These are phyloP conservation scores for Niebla homalea DNA, from an alignment of 495 filamentous ascomycete genomes.

Conservation along the genomic window DNA sequence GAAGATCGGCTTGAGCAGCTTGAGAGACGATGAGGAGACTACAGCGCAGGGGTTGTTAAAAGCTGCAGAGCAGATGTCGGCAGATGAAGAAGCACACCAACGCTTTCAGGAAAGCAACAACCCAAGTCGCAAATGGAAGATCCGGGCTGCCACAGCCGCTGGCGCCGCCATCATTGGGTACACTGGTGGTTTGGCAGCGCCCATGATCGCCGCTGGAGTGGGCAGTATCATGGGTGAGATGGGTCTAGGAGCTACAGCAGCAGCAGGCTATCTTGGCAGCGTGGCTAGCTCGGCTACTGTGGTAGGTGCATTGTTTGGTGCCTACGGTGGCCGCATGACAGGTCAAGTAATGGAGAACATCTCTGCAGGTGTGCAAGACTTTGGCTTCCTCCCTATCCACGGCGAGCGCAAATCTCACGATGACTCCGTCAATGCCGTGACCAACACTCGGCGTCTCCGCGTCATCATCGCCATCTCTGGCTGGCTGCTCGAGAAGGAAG, in stretches of 20 bases:
- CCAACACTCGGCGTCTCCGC: constrained; percentile 48
- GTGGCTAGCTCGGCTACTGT: constrained; percentile 63
- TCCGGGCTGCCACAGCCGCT: constrained; percentile 63
- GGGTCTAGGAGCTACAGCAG: constrained; percentile 65
- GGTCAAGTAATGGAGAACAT: constrained; percentile 80
- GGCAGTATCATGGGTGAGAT: constrained; percentile 70
- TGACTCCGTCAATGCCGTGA: constrained; percentile 18
- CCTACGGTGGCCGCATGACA: constrained; percentile 75
- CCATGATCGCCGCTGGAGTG: constrained; percentile 68
- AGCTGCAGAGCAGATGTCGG: constrained; percentile 55
- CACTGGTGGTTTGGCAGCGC: constrained; percentile 69
- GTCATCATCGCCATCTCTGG: constrained; percentile 74
- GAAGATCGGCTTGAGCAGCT: constrained; percentile 44
- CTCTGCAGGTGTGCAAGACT: constrained; percentile 74
- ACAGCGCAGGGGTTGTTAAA: constrained; percentile 62
- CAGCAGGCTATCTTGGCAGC: constrained; percentile 60
- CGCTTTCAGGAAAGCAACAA: constrained; percentile 45
- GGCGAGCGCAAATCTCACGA: constrained; percentile 20
- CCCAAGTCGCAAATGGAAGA: constrained; percentile 61
- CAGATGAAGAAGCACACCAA: constrained; percentile 51
- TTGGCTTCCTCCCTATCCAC: constrained; percentile 69
- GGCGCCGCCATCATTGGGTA: constrained; percentile 67
- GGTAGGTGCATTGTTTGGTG: constrained; percentile 76
- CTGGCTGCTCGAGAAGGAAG: constrained; percentile 60
- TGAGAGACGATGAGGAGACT: constrained; percentile 59